These are phyloP conservation scores for Chlorella variabilis DNA, from an alignment of 163 green algal species.

Conservation along the genomic window DNA sequence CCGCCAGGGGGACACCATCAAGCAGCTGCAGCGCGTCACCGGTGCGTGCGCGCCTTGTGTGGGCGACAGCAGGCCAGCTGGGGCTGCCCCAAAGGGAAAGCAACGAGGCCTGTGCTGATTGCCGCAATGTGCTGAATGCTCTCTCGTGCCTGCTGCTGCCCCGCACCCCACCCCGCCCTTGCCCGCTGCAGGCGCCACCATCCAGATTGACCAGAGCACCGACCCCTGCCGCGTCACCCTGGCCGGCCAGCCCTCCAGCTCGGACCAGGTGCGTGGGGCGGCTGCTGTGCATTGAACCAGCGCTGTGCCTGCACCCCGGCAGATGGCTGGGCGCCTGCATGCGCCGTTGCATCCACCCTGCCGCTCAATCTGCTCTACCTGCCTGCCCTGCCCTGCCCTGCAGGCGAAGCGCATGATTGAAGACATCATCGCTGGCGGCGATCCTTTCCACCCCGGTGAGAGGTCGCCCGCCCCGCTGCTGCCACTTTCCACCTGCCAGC, in stretches of 20 bases:
- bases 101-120: not conserved
- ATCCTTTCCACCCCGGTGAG: slow-evolving; percentile 49
- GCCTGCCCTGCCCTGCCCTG: not conserved
- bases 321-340: too few species aligned
- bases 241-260: slow-evolving; percentile 51
- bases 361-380: not conserved
- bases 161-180: too few species aligned
- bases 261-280: slow-evolving; percentile 43
- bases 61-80: too few species aligned
- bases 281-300: too few species aligned
- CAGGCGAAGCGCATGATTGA: slow-evolving; percentile 66
- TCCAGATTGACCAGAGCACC: slow-evolving; percentile 94
- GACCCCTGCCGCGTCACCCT: slow-evolving; percentile 68
- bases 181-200: slow-evolving; percentile 72
- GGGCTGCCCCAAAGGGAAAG: not conserved
- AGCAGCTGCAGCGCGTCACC: slow-evolving; percentile 63
- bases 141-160: too few species aligned
- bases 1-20: slow-evolving; percentile 97
- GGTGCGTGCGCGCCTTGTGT: too few species aligned
- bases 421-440: slow-evolving; percentile 72
- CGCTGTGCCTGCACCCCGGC: not conserved
- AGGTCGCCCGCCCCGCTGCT: not conserved
- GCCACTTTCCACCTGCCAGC: not conserved
- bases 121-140: too few species aligned
- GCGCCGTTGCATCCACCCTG: too few species aligned